Conservation (phyloP, 805 yeast genomes). For the Candida hispaniensis region DNA sequence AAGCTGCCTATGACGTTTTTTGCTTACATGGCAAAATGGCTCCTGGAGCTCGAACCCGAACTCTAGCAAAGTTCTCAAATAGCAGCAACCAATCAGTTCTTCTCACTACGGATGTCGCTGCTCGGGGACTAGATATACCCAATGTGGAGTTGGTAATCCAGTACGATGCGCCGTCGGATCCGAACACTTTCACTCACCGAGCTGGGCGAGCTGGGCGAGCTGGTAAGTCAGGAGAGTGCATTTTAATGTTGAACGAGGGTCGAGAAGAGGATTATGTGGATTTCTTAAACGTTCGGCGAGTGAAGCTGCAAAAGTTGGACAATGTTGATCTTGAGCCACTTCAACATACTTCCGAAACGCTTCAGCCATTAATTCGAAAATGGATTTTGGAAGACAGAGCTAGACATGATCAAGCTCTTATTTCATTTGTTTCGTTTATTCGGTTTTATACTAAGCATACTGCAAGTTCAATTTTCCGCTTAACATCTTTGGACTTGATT, state of each 20-base stretch:
- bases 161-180: constrained; percentile 87
- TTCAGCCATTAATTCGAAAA: constrained; percentile 28
- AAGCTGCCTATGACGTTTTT: constrained; percentile 34
- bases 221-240: constrained; percentile 67
- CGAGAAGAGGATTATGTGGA: constrained; percentile 74
- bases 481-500: constrained; percentile 57
- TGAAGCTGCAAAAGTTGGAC: constrained; percentile 32
- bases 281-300: constrained; percentile 64
- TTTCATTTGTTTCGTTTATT: constrained; percentile 72
- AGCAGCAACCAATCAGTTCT: constrained; percentile 44
- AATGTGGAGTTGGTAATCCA: constrained; percentile 93
- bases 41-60: constrained; percentile 67
- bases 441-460: constrained; percentile 79
- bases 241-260: constrained; percentile 60
- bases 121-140: constrained; percentile 91
- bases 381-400: constrained; percentile 69
- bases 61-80: constrained; percentile 50
- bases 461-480: constrained; percentile 77
- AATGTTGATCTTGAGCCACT: constrained; percentile 8
- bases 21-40: constrained; percentile 87
- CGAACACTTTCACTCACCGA: constrained; percentile 83
- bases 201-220: constrained; percentile 96
- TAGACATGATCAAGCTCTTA: constrained; percentile 69
- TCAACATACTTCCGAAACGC: too few species aligned
- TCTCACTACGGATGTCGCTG: constrained; percentile 96